These are phyloP conservation scores for Protostelium mycophagum DNA, from an alignment of 78 protist species.

Conservation along the genomic window DNA sequence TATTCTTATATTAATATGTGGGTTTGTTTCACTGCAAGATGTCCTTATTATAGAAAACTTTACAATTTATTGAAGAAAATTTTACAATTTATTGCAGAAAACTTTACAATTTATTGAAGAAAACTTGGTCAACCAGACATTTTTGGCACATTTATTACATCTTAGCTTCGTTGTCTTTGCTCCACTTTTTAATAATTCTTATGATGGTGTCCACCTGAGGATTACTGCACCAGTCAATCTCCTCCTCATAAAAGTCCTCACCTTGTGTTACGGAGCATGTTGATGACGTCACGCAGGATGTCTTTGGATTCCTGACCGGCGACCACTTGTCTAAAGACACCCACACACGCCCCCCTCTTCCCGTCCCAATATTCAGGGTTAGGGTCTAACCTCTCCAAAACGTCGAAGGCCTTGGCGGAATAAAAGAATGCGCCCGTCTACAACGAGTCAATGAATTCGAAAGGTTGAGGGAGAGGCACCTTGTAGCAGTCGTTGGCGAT, in stretches of 20 bases:
- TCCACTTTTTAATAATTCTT: constrained; percentile 36
- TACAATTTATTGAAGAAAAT: too few species aligned
- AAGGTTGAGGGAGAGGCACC: background rate
- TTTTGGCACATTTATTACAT: too few species aligned
- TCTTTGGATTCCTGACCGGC: constrained; percentile 55
- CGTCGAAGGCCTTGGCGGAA: constrained; percentile 86
- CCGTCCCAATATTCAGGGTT: constrained; percentile 73
- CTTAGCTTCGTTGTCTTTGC: constrained; percentile 20
- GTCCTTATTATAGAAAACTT: too few species aligned
- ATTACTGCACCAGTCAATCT: background rate
- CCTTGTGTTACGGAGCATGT: constrained; percentile 21
- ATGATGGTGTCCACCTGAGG: constrained; percentile 37
- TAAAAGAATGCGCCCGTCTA: constrained; percentile 65
- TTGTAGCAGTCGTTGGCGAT: constrained; percentile 88
- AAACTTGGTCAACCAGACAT: too few species aligned
- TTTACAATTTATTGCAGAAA: too few species aligned
- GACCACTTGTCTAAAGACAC: constrained; percentile 67
- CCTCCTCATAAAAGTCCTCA: background rate
- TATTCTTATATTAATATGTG: too few species aligned
- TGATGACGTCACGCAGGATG: constrained; percentile 41
- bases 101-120: too few species aligned
- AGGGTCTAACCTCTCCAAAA: constrained; percentile 80
- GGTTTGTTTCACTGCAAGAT: too few species aligned
- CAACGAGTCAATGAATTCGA: background rate
- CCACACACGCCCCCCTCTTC: constrained; percentile 77